Evolutionary conservation across 2,329 filamentous ascomycete species (phyloP).

Genomic region (Zymoseptoria passerinii): DNA sequence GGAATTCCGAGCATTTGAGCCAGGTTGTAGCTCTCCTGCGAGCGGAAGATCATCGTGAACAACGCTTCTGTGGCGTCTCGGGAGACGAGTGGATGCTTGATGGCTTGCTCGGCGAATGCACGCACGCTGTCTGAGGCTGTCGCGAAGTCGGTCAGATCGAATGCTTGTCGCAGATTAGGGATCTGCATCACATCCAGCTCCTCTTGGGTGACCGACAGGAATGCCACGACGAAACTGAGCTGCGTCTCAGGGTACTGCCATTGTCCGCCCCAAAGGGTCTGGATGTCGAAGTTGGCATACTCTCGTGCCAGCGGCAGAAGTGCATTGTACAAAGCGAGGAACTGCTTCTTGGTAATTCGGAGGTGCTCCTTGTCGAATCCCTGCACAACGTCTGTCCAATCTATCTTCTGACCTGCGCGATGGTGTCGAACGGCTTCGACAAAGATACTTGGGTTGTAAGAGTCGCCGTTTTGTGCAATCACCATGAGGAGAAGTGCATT

Average conservation of each 20-base stretch:
- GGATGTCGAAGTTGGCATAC: constrained; percentile 65
- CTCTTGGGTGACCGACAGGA: constrained; percentile 64
- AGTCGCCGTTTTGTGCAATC: constrained; percentile 54
- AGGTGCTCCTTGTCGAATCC: constrained; percentile 74
- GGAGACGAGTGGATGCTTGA: constrained; percentile 81
- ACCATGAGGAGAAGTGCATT: constrained; percentile 65
- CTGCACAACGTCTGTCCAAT: constrained; percentile 63
- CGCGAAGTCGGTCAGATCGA: constrained; percentile 57
- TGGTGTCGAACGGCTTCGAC: constrained; percentile 51
- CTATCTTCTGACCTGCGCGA: constrained; percentile 47
- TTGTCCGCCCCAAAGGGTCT: constrained; percentile 74
- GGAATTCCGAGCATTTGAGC: constrained; percentile 51
- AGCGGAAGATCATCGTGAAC: constrained; percentile 54
- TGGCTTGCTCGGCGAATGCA: constrained; percentile 55
- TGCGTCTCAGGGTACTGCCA: constrained; percentile 86
- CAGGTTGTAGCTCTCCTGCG: constrained; percentile 48
- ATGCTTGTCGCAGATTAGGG: constrained; percentile 69
- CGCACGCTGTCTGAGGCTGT: constrained; percentile 53
- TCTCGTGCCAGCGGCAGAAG: constrained; percentile 62
- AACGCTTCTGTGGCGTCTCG: constrained; percentile 68
- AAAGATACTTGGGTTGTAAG: constrained; percentile 60
- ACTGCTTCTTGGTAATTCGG: constrained; percentile 69
- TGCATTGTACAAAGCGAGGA: constrained; percentile 71
- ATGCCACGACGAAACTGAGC: constrained; percentile 86
- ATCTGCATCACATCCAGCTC: constrained; percentile 79